These are phyloP conservation scores for Inga oerstediana DNA, from an alignment of 306 rosid genomes.

Conservation along the genomic window DNA sequence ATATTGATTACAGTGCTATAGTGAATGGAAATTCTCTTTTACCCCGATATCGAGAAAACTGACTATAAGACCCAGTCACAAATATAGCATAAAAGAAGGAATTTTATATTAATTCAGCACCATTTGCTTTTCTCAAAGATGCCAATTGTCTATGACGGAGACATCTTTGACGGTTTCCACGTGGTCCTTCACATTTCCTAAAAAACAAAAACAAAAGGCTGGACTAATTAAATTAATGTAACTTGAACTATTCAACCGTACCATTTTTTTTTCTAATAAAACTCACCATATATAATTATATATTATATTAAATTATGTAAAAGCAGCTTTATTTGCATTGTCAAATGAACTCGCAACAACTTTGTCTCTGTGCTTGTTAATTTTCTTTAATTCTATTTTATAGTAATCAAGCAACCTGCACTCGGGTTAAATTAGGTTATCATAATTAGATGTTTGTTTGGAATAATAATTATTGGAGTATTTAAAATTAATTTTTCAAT, in stretches of 20 bases:
- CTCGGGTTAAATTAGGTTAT: not conserved
- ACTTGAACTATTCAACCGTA: too few species aligned
- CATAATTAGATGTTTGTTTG: not conserved
- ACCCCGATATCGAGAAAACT: not conserved
- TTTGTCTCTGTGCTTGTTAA: not conserved
- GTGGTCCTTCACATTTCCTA: slow-evolving; percentile 7
- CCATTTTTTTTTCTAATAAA: not conserved
- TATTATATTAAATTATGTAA: not conserved
- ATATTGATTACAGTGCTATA: not conserved
- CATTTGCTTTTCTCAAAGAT: slow-evolving; percentile 11
- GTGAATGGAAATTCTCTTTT: not conserved
- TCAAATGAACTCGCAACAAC: not conserved
- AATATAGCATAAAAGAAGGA: not conserved
- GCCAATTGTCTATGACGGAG: not conserved
- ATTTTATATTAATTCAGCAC: not conserved
- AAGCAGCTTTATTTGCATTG: not conserved
- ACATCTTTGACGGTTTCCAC: slow-evolving; percentile 22
- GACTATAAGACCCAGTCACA: not conserved
- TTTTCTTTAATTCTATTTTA: not conserved
- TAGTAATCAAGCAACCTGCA: not conserved
- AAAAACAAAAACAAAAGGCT: not conserved
- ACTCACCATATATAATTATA: not conserved
- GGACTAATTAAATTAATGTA: not conserved
- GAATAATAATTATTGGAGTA: too few species aligned
- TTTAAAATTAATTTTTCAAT: too few species aligned